These are phyloP conservation scores for Diospyros kaki DNA, from an alignment of 148 eudicot species.

Conservation along the genomic window DNA sequence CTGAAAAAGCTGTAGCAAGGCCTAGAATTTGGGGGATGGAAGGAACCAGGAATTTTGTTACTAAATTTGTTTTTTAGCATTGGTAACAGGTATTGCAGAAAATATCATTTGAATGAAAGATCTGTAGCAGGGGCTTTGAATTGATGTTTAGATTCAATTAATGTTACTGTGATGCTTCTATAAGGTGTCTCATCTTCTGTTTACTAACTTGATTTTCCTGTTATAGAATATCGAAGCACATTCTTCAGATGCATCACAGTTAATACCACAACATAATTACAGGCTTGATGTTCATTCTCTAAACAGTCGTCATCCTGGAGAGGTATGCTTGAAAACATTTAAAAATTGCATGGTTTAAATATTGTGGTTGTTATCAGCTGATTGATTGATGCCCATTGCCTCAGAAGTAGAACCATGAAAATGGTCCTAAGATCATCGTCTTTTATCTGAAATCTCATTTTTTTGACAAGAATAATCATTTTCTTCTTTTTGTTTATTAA, in stretches of 20 bases:
- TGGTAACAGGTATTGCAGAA: not conserved
- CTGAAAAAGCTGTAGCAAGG: too few species aligned
- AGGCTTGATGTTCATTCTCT: constrained; percentile 95
- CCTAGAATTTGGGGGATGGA: too few species aligned
- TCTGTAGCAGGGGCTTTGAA: not conserved
- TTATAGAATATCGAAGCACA: constrained; percentile 67
- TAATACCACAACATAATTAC: constrained; percentile 97
- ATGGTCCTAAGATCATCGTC: not conserved
- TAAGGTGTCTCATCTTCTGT: constrained; percentile 6
- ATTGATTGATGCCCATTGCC: not conserved
- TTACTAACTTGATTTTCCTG: constrained; percentile 20
- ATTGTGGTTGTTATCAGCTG: not conserved
- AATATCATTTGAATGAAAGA: not conserved
- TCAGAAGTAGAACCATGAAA: too few species aligned
- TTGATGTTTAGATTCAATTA: constrained; percentile 2
- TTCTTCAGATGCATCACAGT: constrained; percentile 66
- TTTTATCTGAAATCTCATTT: not conserved
- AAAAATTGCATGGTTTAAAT: not conserved
- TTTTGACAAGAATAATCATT: not conserved
- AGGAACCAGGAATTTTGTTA: too few species aligned
- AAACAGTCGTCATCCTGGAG: constrained; percentile 95
- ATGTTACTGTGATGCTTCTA: not conserved
- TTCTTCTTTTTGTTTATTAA: not conserved
- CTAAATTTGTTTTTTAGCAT: not conserved
- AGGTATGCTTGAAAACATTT: constrained; percentile 44